Evolutionary conservation across 1,284 basidiomycete genomes (phyloP).

Genomic region (Pyrrhoderma noxium): DNA sequence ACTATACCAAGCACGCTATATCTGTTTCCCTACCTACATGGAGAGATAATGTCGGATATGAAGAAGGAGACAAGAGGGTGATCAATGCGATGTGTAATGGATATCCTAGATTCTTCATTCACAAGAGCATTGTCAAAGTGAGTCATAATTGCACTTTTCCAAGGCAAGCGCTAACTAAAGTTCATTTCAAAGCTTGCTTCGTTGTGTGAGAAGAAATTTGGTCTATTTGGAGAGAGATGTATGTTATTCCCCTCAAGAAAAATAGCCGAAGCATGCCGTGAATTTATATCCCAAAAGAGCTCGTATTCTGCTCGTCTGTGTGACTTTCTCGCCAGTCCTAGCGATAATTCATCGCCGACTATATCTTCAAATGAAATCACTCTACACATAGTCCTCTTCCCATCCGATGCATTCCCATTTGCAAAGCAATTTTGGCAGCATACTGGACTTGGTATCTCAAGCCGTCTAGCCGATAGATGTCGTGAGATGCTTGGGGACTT

Average conservation of each 20-base stretch:
- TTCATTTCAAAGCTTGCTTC: constrained; percentile 53
- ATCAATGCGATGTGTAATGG: constrained; percentile 81
- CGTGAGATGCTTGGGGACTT: constrained; percentile 40
- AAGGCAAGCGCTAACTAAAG: constrained; percentile 1
- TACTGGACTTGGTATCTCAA: constrained; percentile 85
- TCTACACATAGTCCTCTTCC: constrained; percentile 80
- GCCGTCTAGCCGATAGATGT: constrained; percentile 80
- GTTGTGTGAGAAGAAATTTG: constrained; percentile 76
- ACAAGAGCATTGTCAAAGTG: constrained; percentile 83
- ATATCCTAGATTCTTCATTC: constrained; percentile 98
- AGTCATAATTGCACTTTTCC: constrained; percentile 22
- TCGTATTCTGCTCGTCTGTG: constrained; percentile 53
- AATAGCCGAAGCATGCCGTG: constrained; percentile 67
- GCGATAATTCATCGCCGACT: constrained; percentile 30
- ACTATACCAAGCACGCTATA: constrained; percentile 81
- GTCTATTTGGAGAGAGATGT: constrained; percentile 59
- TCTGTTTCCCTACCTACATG: constrained; percentile 96
- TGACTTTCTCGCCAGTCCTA: constrained; percentile 67
- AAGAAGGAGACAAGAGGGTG: constrained; percentile 85
- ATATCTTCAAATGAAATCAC: constrained; percentile 34
- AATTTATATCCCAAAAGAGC: constrained; percentile 61
- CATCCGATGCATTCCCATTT: constrained; percentile 51
- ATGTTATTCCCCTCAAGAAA: constrained; percentile 72
- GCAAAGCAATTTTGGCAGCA: constrained; percentile 98
- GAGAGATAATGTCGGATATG: constrained; percentile 91